phyloP scores from a whole-genome alignment of 352 stramenopile genomes.

The Phytophthora multivora region DNA sequence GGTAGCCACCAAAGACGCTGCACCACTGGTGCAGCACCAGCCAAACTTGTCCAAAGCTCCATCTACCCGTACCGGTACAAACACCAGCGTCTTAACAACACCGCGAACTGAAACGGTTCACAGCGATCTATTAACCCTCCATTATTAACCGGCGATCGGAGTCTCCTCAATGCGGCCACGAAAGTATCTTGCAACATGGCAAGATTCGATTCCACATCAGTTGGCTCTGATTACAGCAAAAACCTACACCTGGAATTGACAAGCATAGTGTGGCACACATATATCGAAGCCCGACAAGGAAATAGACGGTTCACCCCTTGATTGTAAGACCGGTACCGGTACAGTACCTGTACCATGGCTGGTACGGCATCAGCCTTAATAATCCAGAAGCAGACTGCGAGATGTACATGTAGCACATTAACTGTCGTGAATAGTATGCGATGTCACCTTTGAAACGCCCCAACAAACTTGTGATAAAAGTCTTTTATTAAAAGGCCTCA shows the following conservation, averaged over 20 bases:
- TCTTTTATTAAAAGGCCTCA: no score
- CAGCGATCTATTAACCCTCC: background rate
- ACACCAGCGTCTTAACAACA: constrained; percentile 2
- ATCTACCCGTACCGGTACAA: constrained; percentile 13
- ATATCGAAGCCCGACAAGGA: constrained; percentile 18
- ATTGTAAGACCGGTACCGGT: constrained; percentile 7
- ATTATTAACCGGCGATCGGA: background rate
- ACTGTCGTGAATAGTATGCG: no score
- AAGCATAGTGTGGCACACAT: constrained; percentile 16
- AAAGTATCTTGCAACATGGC: constrained; percentile 8
- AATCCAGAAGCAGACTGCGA: no score
- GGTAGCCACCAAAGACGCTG: constrained; percentile 34
- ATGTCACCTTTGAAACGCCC: no score
- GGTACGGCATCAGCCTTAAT: no score
- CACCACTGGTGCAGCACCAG: background rate
- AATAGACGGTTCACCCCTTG: constrained; percentile 6
- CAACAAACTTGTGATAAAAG: no score
- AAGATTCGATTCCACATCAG: constrained; percentile 4
- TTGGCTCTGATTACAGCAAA: background rate
- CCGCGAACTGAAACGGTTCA: background rate
- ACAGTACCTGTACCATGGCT: no score
- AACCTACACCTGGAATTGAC: constrained; percentile 8
- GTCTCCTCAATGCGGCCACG: constrained; percentile 12
- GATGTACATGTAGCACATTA: no score
- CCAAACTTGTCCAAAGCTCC: constrained; percentile 7